phyloP scores from a whole-genome alignment of 257 asterid genomes.

The Thymus mandschuricus region DNA sequence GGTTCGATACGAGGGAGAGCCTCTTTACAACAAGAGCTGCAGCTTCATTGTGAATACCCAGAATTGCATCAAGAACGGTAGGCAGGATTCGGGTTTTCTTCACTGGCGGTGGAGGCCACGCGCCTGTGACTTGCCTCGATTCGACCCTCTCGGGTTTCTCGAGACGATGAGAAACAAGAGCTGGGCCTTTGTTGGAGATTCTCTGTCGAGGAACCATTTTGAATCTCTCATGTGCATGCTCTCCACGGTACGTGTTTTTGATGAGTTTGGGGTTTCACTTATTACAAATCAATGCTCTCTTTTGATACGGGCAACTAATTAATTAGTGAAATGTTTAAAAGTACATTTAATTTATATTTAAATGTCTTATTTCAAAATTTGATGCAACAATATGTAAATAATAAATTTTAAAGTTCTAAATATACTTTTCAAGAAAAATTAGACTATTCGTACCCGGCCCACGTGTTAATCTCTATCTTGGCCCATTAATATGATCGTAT shows the following conservation, averaged over 20 bases:
- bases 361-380: no score
- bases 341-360: no score
- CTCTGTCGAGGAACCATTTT: constrained; percentile 75
- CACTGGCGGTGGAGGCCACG: constrained; percentile 85
- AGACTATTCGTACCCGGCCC: no score
- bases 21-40: constrained; percentile 68
- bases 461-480: background rate
- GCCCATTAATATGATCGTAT: no score
- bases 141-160: constrained; percentile 57
- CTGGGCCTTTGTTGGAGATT: constrained; percentile 83
- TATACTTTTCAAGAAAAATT: no score
- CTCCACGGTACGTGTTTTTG: constrained; percentile 50
- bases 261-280: no score
- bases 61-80: constrained; percentile 74
- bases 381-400: no score
- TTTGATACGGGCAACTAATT: no score
- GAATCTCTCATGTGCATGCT: constrained; percentile 77
- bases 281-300: no score
- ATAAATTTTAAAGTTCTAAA: no score
- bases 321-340: no score
- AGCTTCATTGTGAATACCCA: constrained; percentile 59
- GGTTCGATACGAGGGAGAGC: constrained; percentile 60
- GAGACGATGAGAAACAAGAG: constrained; percentile 66
- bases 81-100: constrained; percentile 67
- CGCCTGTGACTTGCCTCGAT: constrained; percentile 59